A percentile compares a stretch with the other conserved stretches of the same genome.
These are phyloP conservation scores for Elsinoe batatas DNA, from an alignment of 2,329 filamentous ascomycete genomes.

Conservation along the genomic window DNA sequence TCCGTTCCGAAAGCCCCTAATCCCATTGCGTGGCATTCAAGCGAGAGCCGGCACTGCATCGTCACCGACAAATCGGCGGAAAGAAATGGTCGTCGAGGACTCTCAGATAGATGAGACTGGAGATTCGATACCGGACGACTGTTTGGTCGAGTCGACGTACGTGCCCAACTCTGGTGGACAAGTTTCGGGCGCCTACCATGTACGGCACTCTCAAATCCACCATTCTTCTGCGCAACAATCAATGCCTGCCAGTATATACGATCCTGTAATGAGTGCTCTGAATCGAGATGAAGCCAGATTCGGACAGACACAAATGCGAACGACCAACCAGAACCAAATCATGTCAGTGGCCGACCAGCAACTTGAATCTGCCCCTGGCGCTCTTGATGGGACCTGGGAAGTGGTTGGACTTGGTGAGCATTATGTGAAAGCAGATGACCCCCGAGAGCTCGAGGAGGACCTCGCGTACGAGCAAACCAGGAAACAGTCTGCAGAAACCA, in stretches of 20 bases:
- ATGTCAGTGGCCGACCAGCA: not conserved
- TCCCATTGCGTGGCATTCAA: not conserved
- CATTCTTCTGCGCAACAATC: constrained; percentile 4
- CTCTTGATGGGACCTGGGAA: not conserved
- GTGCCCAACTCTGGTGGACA: not conserved
- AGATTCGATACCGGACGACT: constrained; percentile 1
- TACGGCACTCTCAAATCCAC: not conserved
- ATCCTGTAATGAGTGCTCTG: constrained; percentile 16
- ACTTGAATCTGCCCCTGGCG: not conserved
- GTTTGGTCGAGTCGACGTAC: not conserved
- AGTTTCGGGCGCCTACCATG: not conserved
- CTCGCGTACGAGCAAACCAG: not conserved
- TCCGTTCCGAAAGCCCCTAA: not conserved
- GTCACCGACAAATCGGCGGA: not conserved
- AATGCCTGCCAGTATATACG: constrained; percentile 10
- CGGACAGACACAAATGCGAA: constrained; percentile 14
- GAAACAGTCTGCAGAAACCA: constrained; percentile 1
- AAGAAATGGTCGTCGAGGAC: constrained; percentile 13
- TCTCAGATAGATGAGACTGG: constrained; percentile 14
- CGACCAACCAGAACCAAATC: not conserved
- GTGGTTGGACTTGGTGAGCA: not conserved
- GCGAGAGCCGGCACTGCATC: constrained; percentile 4
- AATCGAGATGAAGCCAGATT: constrained; percentile 16
- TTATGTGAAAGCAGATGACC: not conserved
- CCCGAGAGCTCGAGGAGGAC: not conserved